phyloP scores from a whole-genome alignment of 2,329 filamentous ascomycete genomes.

The Albophoma yamanashiensis region DNA sequence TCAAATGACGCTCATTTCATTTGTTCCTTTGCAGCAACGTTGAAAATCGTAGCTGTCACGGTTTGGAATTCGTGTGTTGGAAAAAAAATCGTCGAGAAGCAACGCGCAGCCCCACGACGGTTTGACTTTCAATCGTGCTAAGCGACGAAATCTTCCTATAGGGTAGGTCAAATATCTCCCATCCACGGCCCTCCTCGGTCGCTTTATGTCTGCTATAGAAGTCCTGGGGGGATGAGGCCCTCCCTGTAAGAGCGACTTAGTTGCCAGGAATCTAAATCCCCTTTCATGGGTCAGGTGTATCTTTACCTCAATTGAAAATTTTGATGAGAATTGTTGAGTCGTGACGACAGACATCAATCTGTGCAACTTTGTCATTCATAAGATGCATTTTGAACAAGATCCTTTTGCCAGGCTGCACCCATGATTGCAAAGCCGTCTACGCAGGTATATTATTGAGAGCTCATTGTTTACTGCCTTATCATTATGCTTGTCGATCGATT shows the following conservation, averaged over 20 bases:
- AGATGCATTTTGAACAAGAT: neutral
- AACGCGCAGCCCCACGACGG: neutral
- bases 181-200: neutral
- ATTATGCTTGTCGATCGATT: neutral
- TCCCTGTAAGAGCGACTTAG: too few species aligned
- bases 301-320: too few species aligned
- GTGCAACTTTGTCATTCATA: too few species aligned
- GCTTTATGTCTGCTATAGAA: neutral
- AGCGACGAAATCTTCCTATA: neutral
- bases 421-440: neutral
- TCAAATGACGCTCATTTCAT: neutral
- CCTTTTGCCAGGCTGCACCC: too few species aligned
- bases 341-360: too few species aligned
- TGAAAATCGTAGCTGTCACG: too few species aligned
- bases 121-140: neutral
- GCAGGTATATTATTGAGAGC: neutral
- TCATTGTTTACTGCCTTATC: neutral
- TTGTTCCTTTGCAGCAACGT: neutral
- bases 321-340: too few species aligned
- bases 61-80: neutral
- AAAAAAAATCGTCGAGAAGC: neutral
- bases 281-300: too few species aligned
- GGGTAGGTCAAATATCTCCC: neutral
- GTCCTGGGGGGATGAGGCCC: too few species aligned
- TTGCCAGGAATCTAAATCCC: too few species aligned